A percentile compares a stretch with the other conserved stretches of the same genome.
These are phyloP conservation scores for Hibiscus trionum DNA, from an alignment of 345 rosid species.

Conservation along the genomic window DNA sequence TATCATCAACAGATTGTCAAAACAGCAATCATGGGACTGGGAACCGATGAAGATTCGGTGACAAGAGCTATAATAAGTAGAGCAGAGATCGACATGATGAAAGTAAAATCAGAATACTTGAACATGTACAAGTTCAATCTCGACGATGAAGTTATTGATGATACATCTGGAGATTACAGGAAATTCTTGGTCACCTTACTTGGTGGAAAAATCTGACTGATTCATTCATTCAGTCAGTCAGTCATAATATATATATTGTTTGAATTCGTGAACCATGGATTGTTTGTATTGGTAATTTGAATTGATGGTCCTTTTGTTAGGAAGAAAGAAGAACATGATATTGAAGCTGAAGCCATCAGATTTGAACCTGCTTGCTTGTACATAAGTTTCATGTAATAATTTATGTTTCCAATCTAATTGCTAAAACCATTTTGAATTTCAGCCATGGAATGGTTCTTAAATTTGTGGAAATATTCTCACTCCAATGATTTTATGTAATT, in stretches of 20 bases:
- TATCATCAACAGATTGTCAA: slow-evolving; percentile 42
- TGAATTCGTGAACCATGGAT: neutral
- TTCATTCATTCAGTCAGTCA: neutral
- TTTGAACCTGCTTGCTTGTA: neutral
- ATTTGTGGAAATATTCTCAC: no score
- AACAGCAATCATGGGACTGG: slow-evolving; percentile 51
- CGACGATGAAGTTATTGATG: slow-evolving; percentile 57
- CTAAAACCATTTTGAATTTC: no score
- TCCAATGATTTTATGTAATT: no score
- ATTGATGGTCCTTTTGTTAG: neutral
- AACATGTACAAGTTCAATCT: slow-evolving; percentile 42
- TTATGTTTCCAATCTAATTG: neutral
- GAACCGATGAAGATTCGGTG: slow-evolving; percentile 83
- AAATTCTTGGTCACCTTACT: slow-evolving; percentile 63
- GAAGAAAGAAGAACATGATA: no score
- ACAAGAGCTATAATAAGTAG: slow-evolving; percentile 68
- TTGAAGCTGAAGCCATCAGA: neutral
- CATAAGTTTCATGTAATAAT: neutral
- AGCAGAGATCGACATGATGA: slow-evolving; percentile 77
- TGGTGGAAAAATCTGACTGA: slow-evolving; percentile 45
- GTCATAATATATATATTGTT: neutral
- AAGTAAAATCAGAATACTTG: slow-evolving; percentile 47
- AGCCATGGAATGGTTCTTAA: no score
- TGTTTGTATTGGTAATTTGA: neutral
- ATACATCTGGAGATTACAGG: slow-evolving; percentile 71